Base-by-base conservation (phyloP, 2,329 filamentous ascomycete genomes). In the Exophiala phaeomuriformis region DNA sequence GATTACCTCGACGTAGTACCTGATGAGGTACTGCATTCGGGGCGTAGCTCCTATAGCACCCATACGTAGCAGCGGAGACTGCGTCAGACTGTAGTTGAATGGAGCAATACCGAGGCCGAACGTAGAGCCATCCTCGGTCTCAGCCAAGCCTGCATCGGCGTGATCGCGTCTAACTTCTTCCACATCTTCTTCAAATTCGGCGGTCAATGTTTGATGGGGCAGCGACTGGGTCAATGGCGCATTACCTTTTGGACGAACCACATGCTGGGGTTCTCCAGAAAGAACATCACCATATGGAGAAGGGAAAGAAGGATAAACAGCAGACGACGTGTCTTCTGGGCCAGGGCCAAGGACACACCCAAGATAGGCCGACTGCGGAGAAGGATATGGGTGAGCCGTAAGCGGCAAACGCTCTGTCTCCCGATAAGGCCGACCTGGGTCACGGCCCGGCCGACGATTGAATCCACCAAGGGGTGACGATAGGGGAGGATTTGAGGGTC, bases 1-100 rank as follows among this genome's bases (percentile, higher is more conserved):
- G 73, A 97, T 90, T 65, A 88, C 87, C 69, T 89, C 90, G 66
- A 90, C 85, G 71, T 95, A 96, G 71, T 95, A 95, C 67, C 94
- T 86, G 75, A 96, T 85, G 66, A 95, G 85, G 70, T 86, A 94
- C 61, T 86, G 85, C 74, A 95, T 85, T 66, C 89, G 86, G 54
- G 85, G 82, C 56, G 88, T 83, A 73, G 69, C 85, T 73, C 67
- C 79, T 66, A 77, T 75, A 76, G 74, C 46, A 35, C 49, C 52
- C 19, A 57, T 49, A 10, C 53, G 50, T 7, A 55, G 52, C 30
- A 60, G 57, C 2, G 56, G 54, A 3, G 61, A 57, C 6, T 59
- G 33, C 8, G 54, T 46, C 29, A 62, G 43, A 19, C 43, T 54
- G 31, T 55, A 53, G 10, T 56, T 43, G 39, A 56, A 51, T 12